Evolutionary conservation across 768 basidiomycete genomes (phyloP), one percentile per base, ranked within the genome.

Genomic region (Fomitopsis serialis): DNA sequence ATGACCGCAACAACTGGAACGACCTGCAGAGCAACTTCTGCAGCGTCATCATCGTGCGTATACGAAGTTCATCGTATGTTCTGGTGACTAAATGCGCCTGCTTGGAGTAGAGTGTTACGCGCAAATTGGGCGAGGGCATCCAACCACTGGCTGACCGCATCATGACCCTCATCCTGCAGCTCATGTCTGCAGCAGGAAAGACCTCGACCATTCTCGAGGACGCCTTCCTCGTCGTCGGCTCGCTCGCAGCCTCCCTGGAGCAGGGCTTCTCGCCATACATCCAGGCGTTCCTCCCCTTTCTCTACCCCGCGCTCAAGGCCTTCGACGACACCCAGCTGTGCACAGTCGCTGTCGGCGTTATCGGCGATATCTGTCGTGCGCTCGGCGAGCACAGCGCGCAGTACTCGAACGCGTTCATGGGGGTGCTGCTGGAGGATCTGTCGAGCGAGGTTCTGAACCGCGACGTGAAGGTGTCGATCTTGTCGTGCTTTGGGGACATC

Each of bases 1-100:
- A 99, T 69, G 97, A 99, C 65, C 85, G 92, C 57, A 95, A 94
- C 71, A 99, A 97, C 74, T 97, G 96, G 94, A 97, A 97, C 65
- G 96, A 99, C 67, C 78, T 99, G 23, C 95, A 97, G 68, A 87
- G 92, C 71, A 97, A 96, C 72, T 79, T 98, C 61, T 97, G 94
- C 68, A 85, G 87, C 59, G 89, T 97, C 45, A 77, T 91, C 50
- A 89, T 92, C 51, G 92, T 92, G 64, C 66, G 89, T 74, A 32
- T 35, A 6, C 6, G 7, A 23, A 40, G 17, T 12, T 47, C 44
- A 7, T 13, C 34, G 21, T 34, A 25, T n/a, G 19, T 25, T 46
- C 10, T 44, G 25, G 35, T 35, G 0, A 24, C 36, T 19, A 27
- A 7, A 12, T 6, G 10, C 15, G 13, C 27, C 25, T 27, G 9